These are phyloP conservation scores for Colletotrichum lentis DNA, from an alignment of 2,329 filamentous ascomycete species.

Conservation along the genomic window DNA sequence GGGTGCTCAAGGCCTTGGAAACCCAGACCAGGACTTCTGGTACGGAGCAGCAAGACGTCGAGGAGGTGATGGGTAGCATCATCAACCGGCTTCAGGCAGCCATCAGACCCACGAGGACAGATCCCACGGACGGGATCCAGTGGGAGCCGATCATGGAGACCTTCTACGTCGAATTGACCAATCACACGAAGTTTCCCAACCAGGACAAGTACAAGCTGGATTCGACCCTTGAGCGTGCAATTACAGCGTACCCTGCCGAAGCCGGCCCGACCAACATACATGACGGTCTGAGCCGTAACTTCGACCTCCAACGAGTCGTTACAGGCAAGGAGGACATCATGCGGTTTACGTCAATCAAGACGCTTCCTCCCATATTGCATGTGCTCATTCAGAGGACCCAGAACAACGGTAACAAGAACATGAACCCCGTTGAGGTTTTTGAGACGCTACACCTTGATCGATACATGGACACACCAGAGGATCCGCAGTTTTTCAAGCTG, in stretches of 20 bases:
- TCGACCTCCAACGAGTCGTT: constrained; percentile 76
- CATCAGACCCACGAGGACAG: constrained; percentile 74
- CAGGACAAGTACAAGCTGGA: constrained; percentile 43
- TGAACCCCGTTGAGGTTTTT: constrained; percentile 79
- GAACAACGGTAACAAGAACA: constrained; percentile 77
- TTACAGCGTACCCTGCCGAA: constrained; percentile 66
- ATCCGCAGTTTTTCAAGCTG: constrained; percentile 67
- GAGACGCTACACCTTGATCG: constrained; percentile 86
- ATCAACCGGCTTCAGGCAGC: constrained; percentile 91
- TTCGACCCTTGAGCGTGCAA: constrained; percentile 66
- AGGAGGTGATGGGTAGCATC: constrained; percentile 93
- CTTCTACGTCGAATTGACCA: constrained; percentile 69
- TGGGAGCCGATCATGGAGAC: constrained; percentile 79
- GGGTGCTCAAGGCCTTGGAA: constrained; percentile 56
- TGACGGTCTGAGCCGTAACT: constrained; percentile 83
- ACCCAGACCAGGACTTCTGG: constrained; percentile 58
- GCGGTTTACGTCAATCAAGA: constrained; percentile 75
- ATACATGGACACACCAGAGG: constrained; percentile 75
- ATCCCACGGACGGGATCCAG: constrained; percentile 74
- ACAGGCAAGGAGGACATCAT: constrained; percentile 58
- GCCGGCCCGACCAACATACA: constrained; percentile 72
- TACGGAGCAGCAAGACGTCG: constrained; percentile 88
- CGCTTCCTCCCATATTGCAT: constrained; percentile 85
- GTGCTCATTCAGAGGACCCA: constrained; percentile 87
- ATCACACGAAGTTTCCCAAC: constrained; percentile 64